Evolutionary conservation across 768 basidiomycete genomes (phyloP).

Genomic region (Trametes sanguinea): DNA sequence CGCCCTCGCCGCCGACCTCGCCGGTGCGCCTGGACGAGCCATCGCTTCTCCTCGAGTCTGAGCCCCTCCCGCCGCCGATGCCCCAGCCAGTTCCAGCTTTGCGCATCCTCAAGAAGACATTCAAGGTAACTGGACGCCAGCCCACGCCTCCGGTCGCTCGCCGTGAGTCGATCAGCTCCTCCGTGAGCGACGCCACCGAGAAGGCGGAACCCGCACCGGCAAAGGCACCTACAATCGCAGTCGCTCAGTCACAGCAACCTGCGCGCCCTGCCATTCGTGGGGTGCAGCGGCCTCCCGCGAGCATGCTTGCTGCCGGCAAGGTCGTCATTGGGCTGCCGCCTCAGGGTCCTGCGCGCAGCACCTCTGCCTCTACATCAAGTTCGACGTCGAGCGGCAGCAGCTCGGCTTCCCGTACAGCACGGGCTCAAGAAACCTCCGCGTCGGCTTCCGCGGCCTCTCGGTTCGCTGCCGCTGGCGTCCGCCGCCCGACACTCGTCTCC

Average conservation of each 20-base stretch:
- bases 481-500: constrained; percentile 18
- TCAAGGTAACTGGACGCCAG: constrained; percentile 25
- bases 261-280: constrained; percentile 28
- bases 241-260: background rate
- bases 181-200: too few species aligned
- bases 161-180: too few species aligned
- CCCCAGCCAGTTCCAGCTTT: constrained; percentile 31
- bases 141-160: background rate
- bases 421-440: background rate
- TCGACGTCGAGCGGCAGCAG: constrained; percentile 1
- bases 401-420: background rate
- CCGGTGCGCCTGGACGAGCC: constrained; percentile 15
- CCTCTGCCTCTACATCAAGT: constrained; percentile 12
- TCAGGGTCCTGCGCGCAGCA: background rate
- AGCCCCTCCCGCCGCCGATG: constrained; percentile 11
- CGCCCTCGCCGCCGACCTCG: constrained; percentile 16
- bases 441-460: constrained; percentile 1
- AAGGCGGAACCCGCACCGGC: too few species aligned
- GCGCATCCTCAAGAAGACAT: constrained; percentile 34
- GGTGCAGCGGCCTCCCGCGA: constrained; percentile 33
- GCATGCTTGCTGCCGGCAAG: constrained; percentile 12
- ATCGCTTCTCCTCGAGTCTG: constrained; percentile 14
- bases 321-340: constrained; percentile 17
- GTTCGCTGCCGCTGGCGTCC: constrained; percentile 19
- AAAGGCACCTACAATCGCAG: too few species aligned